These are phyloP conservation scores for Antrodiella citrinella DNA, from an alignment of 768 basidiomycete species.

Conservation along the genomic window DNA sequence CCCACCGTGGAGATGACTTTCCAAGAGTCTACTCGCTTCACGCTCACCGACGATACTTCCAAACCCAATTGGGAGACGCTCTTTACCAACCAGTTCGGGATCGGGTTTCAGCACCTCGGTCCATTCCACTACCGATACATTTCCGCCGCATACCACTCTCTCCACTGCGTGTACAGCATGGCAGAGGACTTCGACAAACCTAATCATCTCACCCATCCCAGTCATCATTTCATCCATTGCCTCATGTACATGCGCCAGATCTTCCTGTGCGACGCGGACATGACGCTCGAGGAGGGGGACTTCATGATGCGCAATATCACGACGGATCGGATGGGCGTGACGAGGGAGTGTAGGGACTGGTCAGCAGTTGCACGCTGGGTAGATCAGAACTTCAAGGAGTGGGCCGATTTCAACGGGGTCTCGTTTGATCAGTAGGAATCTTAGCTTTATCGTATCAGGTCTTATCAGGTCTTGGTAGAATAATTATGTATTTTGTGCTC, in stretches of 20 bases:
- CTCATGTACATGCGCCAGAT: slow-evolving; percentile 15
- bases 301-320: slow-evolving; percentile 1
- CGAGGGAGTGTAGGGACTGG: slow-evolving; percentile 3
- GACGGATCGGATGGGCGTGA: not conserved
- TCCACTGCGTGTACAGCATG: slow-evolving; percentile 5
- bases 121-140: not conserved
- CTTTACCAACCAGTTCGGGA: not conserved
- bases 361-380: not conserved
- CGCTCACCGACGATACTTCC: not conserved
- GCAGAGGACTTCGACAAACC: slow-evolving; percentile 3
- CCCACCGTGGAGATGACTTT: slow-evolving; percentile 5
- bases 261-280: slow-evolving; percentile 16
- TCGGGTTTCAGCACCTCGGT: slow-evolving; percentile 3
- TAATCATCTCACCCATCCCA: not conserved
- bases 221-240: slow-evolving; percentile 14
- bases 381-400: not conserved
- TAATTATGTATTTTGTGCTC: not conserved
- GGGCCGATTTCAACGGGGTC: not conserved
- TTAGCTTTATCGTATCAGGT: not conserved
- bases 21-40: slow-evolving; percentile 6
- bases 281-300: slow-evolving; percentile 11
- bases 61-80: slow-evolving; percentile 2
- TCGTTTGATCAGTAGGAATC: not conserved
- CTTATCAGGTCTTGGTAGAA: not conserved
- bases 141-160: slow-evolving; percentile 2